Evolutionary conservation across 257 asterid genomes (phyloP), one percentile per base, ranked within the genome.

Genomic region (Jacaranda copaia): DNA sequence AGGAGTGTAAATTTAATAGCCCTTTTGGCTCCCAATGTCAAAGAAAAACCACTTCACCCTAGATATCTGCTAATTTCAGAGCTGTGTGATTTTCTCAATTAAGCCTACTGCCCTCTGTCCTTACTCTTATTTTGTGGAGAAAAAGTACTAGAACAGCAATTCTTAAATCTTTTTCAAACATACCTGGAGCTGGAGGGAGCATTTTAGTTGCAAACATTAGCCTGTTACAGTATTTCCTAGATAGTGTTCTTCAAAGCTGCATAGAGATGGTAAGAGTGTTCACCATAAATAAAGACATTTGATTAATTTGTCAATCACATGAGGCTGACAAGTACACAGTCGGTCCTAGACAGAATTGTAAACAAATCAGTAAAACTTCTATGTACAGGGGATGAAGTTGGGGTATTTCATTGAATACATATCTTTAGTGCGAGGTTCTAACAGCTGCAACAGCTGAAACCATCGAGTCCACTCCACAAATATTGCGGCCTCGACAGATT

Each of bases 401-500:
- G 51, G 43, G 51, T 38, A 68, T 19, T 57, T 4, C 46, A 52
- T 40, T 12, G 60, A 66, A 74, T 48, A 12, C 14, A 35, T 38
- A 40, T 13, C 76, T 72, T 73, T 70, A 73, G 51, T 53, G 25
- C 42, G 80, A 73, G 57, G 83, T 80, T 60, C 79, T 81, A 55
- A 88, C 92, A 53, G 97, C 96, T 55, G 92, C 93, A 78, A 93
- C 96, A 57, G 98, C 86, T 13, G 98, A 93, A 35, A 91, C 98
- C 96, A 91, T 84, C 19, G 98, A 88, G 81, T 93, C 95, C 81
- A 93, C 96, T 39, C 98, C 98, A 77, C 98, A 93, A 12, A 90
- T 55, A 77, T 88, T 87, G 64, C 74, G 90, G 35, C 95, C 95
- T 12, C 83, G 82, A 45, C 98, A 93, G 79, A 93, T 90, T 72